Evolutionary conservation across 2,329 filamentous ascomycete species (phyloP), one percentile per base, ranked within the genome.

Genomic region (Paracamarosporium sp.): DNA sequence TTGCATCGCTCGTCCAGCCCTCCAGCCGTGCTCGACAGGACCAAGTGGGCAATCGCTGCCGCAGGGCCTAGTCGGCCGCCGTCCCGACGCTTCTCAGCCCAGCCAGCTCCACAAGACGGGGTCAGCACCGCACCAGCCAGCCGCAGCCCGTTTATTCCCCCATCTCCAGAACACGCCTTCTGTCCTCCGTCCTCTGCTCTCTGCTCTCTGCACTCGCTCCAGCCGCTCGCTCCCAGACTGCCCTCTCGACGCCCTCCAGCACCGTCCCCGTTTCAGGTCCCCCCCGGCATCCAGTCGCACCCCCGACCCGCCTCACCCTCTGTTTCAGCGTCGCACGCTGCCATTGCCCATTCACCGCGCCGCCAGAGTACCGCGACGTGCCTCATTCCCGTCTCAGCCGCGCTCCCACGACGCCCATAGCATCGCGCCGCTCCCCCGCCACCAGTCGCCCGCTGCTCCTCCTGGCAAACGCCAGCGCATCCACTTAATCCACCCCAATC

Each of bases 401-500:
- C 31, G 48, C 25, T 27, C 35, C 11, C 27, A 15, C n/a, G 9
- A 25, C 36, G 12, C 25, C 15, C 13, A 22, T 20, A 41, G 17
- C 48, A 28, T 9, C 48, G 25, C 47, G 43, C 24, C 43, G 15
- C 43, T n/a, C 15, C 43, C 43, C 43, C 43, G 43, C 25, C 12
- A 25, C 12, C 6, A 46, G 43, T 46, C 33, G 35, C 47, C 13
- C 33, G 20, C 47, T 27, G 17, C 15, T 25, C 48, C 27, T 31
- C n/a, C 35, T 43, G 48, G 36, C 36, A 43, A 31, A n/a, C 36
- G 35, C 48, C 48, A 22, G 33, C 50, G 40, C 28, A 51, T 43
- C 53, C 51, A 60, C 59, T 61, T 67, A 66, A 69, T 62, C 61
- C 61, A 45, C 61, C 56, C 60, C 33, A 63, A 53, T 51, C 74